phyloP scores from a whole-genome alignment of 805 yeast species.

The Cyberlindnera petersonii region DNA sequence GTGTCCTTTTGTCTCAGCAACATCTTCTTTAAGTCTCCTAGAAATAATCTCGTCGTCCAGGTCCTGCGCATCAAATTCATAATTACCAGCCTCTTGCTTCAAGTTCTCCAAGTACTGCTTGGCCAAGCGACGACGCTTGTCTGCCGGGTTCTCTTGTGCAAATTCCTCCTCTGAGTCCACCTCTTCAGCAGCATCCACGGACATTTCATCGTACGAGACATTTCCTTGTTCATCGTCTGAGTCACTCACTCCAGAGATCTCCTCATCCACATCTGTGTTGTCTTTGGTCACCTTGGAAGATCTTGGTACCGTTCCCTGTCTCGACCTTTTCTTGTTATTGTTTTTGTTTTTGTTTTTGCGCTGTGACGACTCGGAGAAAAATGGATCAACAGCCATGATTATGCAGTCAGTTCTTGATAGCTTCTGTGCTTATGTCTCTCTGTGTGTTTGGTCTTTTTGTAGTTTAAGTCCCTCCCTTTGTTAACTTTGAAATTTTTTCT shows the following conservation, averaged over 20 bases:
- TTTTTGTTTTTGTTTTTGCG: constrained; percentile 30
- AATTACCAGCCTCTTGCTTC: constrained; percentile 50
- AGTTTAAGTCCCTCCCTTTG: not conserved
- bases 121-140: constrained; percentile 89
- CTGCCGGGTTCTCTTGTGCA: constrained; percentile 78
- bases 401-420: no score
- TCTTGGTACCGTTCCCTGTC: constrained; percentile 5
- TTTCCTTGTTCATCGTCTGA: constrained; percentile 46
- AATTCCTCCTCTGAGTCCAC: constrained; percentile 70
- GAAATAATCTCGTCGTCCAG: constrained; percentile 83
- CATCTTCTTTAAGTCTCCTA: constrained; percentile 78
- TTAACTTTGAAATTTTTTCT: constrained; percentile 7
- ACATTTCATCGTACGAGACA: constrained; percentile 29
- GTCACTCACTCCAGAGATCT: constrained; percentile 48
- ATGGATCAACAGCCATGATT: constrained; percentile 62
- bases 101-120: constrained; percentile 85
- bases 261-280: constrained; percentile 40
- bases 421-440: constrained; percentile 1
- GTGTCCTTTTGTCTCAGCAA: constrained; percentile 84
- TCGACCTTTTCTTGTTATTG: constrained; percentile 15
- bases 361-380: constrained; percentile 56
- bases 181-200: constrained; percentile 32
- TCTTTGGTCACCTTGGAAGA: not conserved
- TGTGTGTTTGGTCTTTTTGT: not conserved
- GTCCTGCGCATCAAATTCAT: constrained; percentile 82